Conservation (phyloP, 225 moss, liverwort and hornwort species). For the Straminergon stramineum region DNA sequence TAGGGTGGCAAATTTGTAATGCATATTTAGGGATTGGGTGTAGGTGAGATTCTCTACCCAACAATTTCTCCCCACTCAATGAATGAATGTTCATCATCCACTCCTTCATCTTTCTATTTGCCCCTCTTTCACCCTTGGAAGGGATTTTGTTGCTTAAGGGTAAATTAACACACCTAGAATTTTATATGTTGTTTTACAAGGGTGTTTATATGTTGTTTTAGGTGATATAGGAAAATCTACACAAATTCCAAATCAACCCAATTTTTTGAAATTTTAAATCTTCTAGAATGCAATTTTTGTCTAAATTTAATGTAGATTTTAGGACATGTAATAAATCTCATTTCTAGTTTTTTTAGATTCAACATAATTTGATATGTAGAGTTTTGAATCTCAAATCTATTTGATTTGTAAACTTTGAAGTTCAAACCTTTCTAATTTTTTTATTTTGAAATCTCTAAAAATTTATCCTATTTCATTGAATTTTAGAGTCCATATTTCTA, state of each 20-base stretch:
- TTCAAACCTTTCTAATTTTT: neutral
- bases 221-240: neutral
- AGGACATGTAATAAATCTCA: neutral
- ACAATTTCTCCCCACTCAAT: neutral
- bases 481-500: neutral
- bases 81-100: fast-evolving
- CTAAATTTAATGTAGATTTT: neutral
- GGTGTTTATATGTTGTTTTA: too few relatives aligned
- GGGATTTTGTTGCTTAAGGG: neutral
- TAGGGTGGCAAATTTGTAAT: too few relatives aligned
- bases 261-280: neutral
- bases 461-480: neutral
- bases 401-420: neutral
- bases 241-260: neutral
- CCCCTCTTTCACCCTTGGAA: fast-evolving
- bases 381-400: neutral
- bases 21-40: too few relatives aligned
- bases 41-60: neutral
- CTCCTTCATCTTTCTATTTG: fast-evolving
- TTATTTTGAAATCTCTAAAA: neutral
- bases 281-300: fast-evolving
- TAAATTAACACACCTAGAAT: neutral
- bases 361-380: neutral
- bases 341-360: neutral
- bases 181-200: neutral